These are phyloP conservation scores for Talaromyces atroroseus DNA, from an alignment of 2,329 filamentous ascomycete species.

Conservation along the genomic window DNA sequence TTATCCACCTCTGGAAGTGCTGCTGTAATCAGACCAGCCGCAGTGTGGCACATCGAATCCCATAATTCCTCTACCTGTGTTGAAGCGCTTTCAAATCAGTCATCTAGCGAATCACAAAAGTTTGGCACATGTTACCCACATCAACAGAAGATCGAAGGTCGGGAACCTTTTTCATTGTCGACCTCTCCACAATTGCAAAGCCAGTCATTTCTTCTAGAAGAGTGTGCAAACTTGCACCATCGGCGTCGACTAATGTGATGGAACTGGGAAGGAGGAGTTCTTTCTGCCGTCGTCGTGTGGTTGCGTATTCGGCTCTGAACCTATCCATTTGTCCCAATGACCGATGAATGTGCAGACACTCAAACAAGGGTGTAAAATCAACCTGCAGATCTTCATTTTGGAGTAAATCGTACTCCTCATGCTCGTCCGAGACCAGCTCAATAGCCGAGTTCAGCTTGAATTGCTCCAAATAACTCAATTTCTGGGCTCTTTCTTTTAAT, in stretches of 20 bases:
- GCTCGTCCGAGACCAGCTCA: slow-evolving; percentile 90
- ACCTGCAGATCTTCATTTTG: slow-evolving; percentile 94
- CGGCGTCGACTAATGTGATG: slow-evolving; percentile 73
- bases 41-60: slow-evolving; percentile 93
- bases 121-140: slow-evolving; percentile 45
- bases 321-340: slow-evolving; percentile 87
- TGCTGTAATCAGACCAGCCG: slow-evolving; percentile 74
- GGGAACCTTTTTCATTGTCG: slow-evolving; percentile 80
- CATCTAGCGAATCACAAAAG: not conserved
- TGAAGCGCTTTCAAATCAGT: not conserved
- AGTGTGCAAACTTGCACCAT: slow-evolving; percentile 80
- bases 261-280: slow-evolving; percentile 76
- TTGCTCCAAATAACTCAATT: slow-evolving; percentile 66
- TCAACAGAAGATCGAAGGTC: slow-evolving; percentile 77
- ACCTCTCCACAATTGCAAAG: slow-evolving; percentile 93
- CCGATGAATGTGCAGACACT: slow-evolving; percentile 93
- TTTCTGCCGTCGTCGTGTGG: slow-evolving; percentile 83
- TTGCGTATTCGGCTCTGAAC: slow-evolving; percentile 86
- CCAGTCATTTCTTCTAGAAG: slow-evolving; percentile 89
- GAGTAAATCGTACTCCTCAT: slow-evolving; percentile 89
- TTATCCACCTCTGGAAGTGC: slow-evolving; percentile 75
- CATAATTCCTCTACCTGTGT: slow-evolving; percentile 91
- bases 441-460: slow-evolving; percentile 95
- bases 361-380: slow-evolving; percentile 89
- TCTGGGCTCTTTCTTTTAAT: slow-evolving; percentile 75